Conservation (phyloP, 2,329 filamentous ascomycete genomes). For the Capronia americana region DNA sequence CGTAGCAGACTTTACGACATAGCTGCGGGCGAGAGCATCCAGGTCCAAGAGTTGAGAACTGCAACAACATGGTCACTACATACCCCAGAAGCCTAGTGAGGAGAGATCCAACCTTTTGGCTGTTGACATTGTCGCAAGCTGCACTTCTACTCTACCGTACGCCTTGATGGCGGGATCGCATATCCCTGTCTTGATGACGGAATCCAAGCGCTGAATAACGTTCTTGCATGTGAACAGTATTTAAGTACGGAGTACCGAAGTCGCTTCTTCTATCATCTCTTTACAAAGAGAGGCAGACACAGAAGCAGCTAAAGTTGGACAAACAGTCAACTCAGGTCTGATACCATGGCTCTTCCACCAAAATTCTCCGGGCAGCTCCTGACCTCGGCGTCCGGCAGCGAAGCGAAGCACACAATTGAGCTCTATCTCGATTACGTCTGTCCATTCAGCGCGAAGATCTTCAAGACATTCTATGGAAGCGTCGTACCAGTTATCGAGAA, state of each 20-base stretch:
- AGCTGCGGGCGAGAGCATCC: no score
- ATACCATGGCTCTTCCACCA: constrained; percentile 63
- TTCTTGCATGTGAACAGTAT: constrained; percentile 11
- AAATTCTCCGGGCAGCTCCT: constrained; percentile 63
- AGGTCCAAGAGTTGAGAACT: no score
- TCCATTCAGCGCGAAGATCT: constrained; percentile 75
- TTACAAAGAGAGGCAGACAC: not conserved
- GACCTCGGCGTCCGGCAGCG: constrained; percentile 49
- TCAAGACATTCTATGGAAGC: constrained; percentile 73
- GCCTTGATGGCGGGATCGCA: not conserved
- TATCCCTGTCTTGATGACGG: constrained; percentile 18
- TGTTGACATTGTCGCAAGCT: not conserved
- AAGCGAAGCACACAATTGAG: constrained; percentile 60
- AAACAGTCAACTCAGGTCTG: not conserved
- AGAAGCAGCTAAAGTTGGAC: not conserved
- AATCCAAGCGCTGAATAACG: constrained; percentile 23
- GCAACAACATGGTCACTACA: no score
- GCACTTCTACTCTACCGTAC: not conserved
- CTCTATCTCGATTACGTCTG: constrained; percentile 90
- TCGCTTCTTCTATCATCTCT: not conserved
- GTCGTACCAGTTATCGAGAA: constrained; percentile 70
- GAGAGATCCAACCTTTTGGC: not conserved
- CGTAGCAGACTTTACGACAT: not conserved
- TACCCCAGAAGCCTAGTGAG: no score
- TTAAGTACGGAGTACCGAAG: not conserved